phyloP scores from a whole-genome alignment of 179 eudicot genomes.

The Beta lomatogona region DNA sequence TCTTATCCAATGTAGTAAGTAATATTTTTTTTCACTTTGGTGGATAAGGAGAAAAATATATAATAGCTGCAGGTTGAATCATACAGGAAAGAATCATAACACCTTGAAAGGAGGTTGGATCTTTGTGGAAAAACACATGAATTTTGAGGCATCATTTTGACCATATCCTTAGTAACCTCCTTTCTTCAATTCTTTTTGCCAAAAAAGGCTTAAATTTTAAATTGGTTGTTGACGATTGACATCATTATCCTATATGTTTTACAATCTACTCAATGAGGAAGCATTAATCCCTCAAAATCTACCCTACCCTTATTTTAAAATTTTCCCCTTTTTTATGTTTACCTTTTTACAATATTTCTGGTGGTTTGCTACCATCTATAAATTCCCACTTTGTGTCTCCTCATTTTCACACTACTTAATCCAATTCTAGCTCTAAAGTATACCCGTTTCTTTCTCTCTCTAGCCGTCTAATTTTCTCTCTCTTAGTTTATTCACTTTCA shows the following conservation, averaged over 20 bases:
- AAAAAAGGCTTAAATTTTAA: not conserved
- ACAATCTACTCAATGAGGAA: not conserved
- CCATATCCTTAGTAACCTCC: not conserved
- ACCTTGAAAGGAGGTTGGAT: not conserved
- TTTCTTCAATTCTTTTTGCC: not conserved
- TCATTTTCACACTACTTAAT: not conserved
- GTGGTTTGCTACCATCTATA: slow-evolving; percentile 9
- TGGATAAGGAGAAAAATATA: too few relatives aligned
- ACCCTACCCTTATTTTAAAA: too few relatives aligned
- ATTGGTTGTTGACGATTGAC: slow-evolving; percentile 4
- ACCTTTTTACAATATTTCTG: not conserved
- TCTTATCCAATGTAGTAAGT: too few relatives aligned
- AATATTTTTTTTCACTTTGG: too few relatives aligned
- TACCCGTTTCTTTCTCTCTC: not conserved
- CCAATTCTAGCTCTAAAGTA: not conserved
- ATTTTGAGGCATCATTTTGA: not conserved
- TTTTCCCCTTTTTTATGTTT: too few relatives aligned
- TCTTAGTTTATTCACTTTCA: not conserved
- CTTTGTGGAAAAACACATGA: not conserved
- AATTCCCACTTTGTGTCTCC: slow-evolving; percentile 1
- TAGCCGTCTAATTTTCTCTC: not conserved
- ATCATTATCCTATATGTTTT: not conserved
- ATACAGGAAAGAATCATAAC: not conserved
- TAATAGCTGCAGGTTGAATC: too few relatives aligned
- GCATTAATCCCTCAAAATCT: not conserved